phyloP scores from a whole-genome alignment of 805 yeast species.

The Nakazawaea pomicola region DNA sequence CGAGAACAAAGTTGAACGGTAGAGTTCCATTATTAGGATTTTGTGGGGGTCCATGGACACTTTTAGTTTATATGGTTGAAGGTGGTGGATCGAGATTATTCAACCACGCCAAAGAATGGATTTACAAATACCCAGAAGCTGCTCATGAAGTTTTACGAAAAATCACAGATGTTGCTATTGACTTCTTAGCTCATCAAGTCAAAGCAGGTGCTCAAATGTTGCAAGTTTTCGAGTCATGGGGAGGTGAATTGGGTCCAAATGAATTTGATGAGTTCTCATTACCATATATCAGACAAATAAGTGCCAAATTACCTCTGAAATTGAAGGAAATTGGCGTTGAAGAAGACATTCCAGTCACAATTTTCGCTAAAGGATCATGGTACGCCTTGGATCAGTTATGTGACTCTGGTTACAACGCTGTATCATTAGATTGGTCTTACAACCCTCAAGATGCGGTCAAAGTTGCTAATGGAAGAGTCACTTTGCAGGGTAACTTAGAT shows the following conservation, averaged over 20 bases:
- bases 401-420: slow-evolving; percentile 73
- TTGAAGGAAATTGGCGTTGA: slow-evolving; percentile 64
- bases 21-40: slow-evolving; percentile 93
- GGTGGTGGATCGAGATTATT: slow-evolving; percentile 94
- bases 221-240: slow-evolving; percentile 97
- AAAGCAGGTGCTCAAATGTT: slow-evolving; percentile 98
- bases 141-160: slow-evolving; percentile 68
- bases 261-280: slow-evolving; percentile 87
- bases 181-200: slow-evolving; percentile 90
- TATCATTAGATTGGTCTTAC: slow-evolving; percentile 92
- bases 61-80: slow-evolving; percentile 94
- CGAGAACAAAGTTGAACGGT: slow-evolving; percentile 82
- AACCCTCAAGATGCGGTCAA: slow-evolving; percentile 81
- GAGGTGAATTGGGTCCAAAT: slow-evolving; percentile 88
- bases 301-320: slow-evolving; percentile 60
- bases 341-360: slow-evolving; percentile 78
- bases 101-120: slow-evolving; percentile 89
- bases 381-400: slow-evolving; percentile 86
- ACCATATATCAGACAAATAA: slow-evolving; percentile 80
- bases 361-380: slow-evolving; percentile 97
- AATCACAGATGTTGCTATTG: slow-evolving; percentile 83
- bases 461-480: slow-evolving; percentile 67
- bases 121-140: slow-evolving; percentile 71
- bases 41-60: slow-evolving; percentile 98
- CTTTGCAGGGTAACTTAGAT: slow-evolving; percentile 91